Evolutionary conservation across 164 flowering plant genomes (phyloP).

Genomic region (Umbellularia californica): DNA sequence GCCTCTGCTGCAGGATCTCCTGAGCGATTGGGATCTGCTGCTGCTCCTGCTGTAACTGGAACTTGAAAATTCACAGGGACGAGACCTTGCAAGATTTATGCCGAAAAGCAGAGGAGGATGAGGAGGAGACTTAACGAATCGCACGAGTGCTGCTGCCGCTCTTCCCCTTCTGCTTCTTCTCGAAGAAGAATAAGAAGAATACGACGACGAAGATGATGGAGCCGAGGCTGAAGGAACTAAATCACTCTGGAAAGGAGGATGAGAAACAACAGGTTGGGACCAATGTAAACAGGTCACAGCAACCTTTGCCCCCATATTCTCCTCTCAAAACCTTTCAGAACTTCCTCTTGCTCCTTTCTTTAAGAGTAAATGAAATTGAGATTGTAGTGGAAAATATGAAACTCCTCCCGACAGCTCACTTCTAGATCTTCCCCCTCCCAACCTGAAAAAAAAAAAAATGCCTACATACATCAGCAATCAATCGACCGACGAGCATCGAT

Average conservation of each 20-base stretch:
- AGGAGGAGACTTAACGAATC: constrained; percentile 12
- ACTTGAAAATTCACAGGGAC: constrained; percentile 25
- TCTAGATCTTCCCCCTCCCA: too few species aligned
- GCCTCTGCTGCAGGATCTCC: constrained; percentile 42
- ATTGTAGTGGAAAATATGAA: too few species aligned
- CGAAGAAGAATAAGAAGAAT: constrained; percentile 8
- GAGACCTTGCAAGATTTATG: constrained; percentile 28
- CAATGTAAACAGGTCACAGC: constrained; percentile 46
- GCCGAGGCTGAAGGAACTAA: constrained; percentile 44
- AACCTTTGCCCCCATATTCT: constrained; percentile 38
- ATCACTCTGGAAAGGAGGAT: constrained; percentile 39
- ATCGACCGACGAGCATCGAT: too few species aligned
- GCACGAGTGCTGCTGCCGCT: neutral
- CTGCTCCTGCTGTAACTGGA: too few species aligned
- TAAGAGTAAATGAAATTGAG: too few species aligned
- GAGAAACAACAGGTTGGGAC: constrained; percentile 43
- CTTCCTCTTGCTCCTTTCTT: neutral
- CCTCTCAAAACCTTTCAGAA: too few species aligned
- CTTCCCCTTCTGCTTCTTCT: constrained; percentile 11
- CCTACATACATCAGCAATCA: too few species aligned
- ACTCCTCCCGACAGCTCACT: too few species aligned
- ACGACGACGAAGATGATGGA: constrained; percentile 21
- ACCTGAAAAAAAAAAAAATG: too few species aligned
- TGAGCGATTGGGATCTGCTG: constrained; percentile 19
- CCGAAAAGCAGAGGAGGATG: constrained; percentile 26